Percentiles rank a stretch among this genome's conserved stretches.
Conservation (phyloP, 176 grass and related monocot genomes). For the Oryza glaberrima region DNA sequence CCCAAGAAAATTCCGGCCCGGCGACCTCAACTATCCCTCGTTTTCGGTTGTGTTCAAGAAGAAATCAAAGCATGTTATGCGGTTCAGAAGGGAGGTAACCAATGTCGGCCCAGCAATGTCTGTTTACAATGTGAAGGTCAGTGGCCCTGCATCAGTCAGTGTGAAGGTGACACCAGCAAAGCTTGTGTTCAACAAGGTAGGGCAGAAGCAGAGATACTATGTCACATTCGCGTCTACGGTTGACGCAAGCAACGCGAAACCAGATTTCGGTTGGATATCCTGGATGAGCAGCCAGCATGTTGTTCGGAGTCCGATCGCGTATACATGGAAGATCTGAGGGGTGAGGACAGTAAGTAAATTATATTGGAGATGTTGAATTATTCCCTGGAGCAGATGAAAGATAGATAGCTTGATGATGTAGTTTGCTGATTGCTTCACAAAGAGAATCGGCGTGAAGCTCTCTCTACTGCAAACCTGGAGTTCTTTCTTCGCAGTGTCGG, state of each 20-base stretch:
- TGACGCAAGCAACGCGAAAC: slow-evolving; percentile 16
- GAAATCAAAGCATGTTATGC: slow-evolving; percentile 44
- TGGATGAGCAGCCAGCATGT: slow-evolving; percentile 65
- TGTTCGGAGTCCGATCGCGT: slow-evolving; percentile 65
- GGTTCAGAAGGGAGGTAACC: slow-evolving; percentile 78
- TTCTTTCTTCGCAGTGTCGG: slow-evolving; percentile 36
- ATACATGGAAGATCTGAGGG: slow-evolving; percentile 69
- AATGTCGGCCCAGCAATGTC: slow-evolving; percentile 68
- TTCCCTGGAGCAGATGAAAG: slow-evolving; percentile 2
- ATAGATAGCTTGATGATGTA: slow-evolving; percentile 52
- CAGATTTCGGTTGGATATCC: slow-evolving; percentile 81
- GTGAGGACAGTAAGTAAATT: slow-evolving; percentile 29
- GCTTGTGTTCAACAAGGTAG: slow-evolving; percentile 67
- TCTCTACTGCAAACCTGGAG: slow-evolving; percentile 37
- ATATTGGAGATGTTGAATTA: not conserved
- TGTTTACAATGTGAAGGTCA: slow-evolving; percentile 69
- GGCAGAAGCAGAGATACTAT: slow-evolving; percentile 79
- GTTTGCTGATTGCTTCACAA: slow-evolving; percentile 61
- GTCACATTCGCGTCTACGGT: slow-evolving; percentile 65
- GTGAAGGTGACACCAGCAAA: slow-evolving; percentile 62
- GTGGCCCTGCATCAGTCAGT: slow-evolving; percentile 47
- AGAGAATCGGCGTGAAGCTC: slow-evolving; percentile 79
- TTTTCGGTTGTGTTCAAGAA: slow-evolving; percentile 75
- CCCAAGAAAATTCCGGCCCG: slow-evolving; percentile 56
- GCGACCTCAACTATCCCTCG: slow-evolving; percentile 93